These are phyloP conservation scores for Cantharellus cinnabarinus DNA, from an alignment of 768 basidiomycete genomes.

Conservation along the genomic window DNA sequence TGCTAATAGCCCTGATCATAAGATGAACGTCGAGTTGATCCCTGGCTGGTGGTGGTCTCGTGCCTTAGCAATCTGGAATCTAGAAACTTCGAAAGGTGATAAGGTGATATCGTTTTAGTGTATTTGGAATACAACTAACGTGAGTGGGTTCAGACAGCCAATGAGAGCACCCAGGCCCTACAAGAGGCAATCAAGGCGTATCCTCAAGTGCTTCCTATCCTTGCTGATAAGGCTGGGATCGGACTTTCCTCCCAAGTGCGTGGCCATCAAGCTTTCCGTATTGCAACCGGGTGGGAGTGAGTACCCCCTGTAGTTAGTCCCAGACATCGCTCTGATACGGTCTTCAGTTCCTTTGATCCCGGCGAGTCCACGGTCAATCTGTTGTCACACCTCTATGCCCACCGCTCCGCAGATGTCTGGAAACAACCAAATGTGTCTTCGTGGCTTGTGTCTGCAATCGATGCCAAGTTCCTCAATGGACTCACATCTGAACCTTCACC, in stretches of 20 bases:
- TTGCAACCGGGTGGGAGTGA: conserved; percentile 49
- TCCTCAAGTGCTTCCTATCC: conserved; percentile 59
- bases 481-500: background rate
- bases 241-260: conserved; percentile 36
- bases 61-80: conserved; percentile 42
- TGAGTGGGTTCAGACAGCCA: conserved; percentile 24
- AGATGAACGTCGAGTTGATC: conserved; percentile 31
- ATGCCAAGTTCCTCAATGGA: conserved; percentile 11
- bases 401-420: conserved; percentile 61
- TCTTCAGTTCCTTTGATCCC: conserved; percentile 2
- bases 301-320: conserved; percentile 8
- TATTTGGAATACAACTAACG: background rate
- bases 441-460: conserved; percentile 52
- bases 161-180: conserved; percentile 44
- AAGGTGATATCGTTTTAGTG: background rate
- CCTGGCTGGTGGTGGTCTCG: conserved; percentile 64
- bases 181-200: conserved; percentile 54
- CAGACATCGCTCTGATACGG: background rate
- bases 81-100: conserved; percentile 24
- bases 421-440: conserved; percentile 40
- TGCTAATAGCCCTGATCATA: background rate
- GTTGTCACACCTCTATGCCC: conserved; percentile 72
- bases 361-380: conserved; percentile 40
- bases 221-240: conserved; percentile 74
- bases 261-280: conserved; percentile 40